Base-by-base conservation (phyloP, 257 asterid species). In the Anisodus acutangulus region DNA sequence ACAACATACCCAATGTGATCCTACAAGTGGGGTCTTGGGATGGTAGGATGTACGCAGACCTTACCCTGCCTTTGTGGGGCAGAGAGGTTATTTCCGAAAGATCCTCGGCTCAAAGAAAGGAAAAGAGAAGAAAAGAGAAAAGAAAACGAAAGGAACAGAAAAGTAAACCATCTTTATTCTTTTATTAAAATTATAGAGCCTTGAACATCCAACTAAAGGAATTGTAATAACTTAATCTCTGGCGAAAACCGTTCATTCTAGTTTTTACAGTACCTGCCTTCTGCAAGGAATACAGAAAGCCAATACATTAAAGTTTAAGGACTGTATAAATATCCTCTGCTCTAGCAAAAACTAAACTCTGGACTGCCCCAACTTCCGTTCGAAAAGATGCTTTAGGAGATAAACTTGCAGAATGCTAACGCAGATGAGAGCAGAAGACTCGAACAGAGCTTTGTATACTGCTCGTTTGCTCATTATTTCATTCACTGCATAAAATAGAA, bases 381-480 rank as follows among this genome's bases (percentile, higher is more conserved):
- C 97, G 10, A 92, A 92, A 8, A 95, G 90, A 15, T 88, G 90
- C 67, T 89, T 93, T 63, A 93, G 92, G 17, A 95, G 93, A 86
- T 85, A 91, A 54, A 93, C 93, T 84, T 95, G 98, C 26, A 95
- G 88, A 66, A 87, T 54, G 60, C 95, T 92, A 4, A 90, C 89
- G 19, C 93, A 91, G 11, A 93, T 45, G 12, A 95, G 98, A 35
- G 94, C 93, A 3, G 90, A 54, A 2, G 96, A 91, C 86, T 93
- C 98, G 8, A 88, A 85, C 5, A 93, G 59, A 4, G 97, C 98
- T 88, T 92, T 95, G 89, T 93, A 88, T 55, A 92, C 35, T 12
- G 97, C 97, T 88, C 96, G 86, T 82, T 67, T 86, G 90, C 96
- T 85, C 96, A 95, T 95, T 4, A 85, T 91, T 58, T 93, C 93